Evolutionary conservation across 106 monocot genomes (phyloP), one percentile per base, ranked within the genome.

Genomic region (Triglochin maritima): DNA sequence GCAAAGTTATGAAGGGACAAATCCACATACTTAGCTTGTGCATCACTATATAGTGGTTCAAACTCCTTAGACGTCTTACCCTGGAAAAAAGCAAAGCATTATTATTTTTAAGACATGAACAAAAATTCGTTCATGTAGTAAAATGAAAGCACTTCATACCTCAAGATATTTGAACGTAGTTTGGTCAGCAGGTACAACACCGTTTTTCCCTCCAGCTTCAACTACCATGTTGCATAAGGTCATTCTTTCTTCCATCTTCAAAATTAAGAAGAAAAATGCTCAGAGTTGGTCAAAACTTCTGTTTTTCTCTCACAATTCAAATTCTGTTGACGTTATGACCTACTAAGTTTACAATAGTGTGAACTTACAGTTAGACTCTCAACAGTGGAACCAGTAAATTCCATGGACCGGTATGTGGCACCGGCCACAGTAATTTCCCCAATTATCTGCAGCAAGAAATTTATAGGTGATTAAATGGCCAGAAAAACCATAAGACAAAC

Each of bases 151-250:
- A 29, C 2, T 49, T n/a, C 56, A 47, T 79, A 91, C 96, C 96
- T 96, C 83, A 52, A 96, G 91, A 69, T 96, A 96, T 3, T 86
- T 78, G 47, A 88, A 86, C 54, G 96, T 96, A 65, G 82, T 96
- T 56, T 73, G 17, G 74, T 96, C 96, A 57, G 88, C 80, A 83
- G 91, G 96, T 13, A 96, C 75, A 70, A 96, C 85, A 52, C 96
- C 91, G 80, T 96, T 96, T 71, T 96, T 96, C 0, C 88, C 96
- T 9, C 96, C 96, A 16, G 88, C 96, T 82, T 96, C 96, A 69
- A 96, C 77, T 70, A 96, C 91, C 96, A 96, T 96, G 70, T 96
- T 96, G 72, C 88, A 90, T 56, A 95, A 80, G 62, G 94, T 95
- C 94, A 95, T 90, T 56, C 95, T 85, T 73, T 90, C 90, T 80